Percentiles rank a stretch among this genome's conserved stretches.
Conservation (phyloP, 106 monocot species). For the Agapanthus africanus region DNA sequence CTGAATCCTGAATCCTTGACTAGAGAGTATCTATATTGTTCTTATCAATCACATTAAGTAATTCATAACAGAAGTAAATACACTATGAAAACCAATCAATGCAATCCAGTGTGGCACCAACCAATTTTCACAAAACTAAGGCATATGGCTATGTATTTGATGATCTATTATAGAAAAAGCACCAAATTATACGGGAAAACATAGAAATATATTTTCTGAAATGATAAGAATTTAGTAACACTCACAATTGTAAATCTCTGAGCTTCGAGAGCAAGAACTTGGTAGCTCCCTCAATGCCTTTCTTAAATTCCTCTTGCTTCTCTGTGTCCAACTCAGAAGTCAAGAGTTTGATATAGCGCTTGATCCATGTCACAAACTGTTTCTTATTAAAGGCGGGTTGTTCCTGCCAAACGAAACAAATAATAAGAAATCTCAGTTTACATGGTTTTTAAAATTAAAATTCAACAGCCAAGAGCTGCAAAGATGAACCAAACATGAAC, state of each 20-base stretch:
- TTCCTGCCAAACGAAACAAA: constrained; percentile 33
- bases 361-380: constrained; percentile 62
- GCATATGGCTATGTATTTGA: no score
- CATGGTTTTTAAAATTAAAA: background rate
- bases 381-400: constrained; percentile 89
- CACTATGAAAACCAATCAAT: no score
- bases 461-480: background rate
- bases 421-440: background rate
- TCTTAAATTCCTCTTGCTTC: constrained; percentile 53
- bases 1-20: no score
- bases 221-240: background rate
- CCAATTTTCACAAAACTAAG: no score
- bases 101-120: no score
- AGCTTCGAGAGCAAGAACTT: constrained; percentile 75
- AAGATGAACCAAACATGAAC: background rate
- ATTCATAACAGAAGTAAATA: no score
- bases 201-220: background rate
- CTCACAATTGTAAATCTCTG: constrained; percentile 80
- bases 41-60: no score
- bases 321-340: constrained; percentile 48
- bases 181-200: no score
- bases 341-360: constrained; percentile 53
- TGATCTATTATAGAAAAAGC: no score
- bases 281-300: constrained; percentile 64
- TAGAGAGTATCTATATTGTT: no score